Conservation (phyloP, 2,329 filamentous ascomycete species). For the Colletotrichum shisoi region DNA sequence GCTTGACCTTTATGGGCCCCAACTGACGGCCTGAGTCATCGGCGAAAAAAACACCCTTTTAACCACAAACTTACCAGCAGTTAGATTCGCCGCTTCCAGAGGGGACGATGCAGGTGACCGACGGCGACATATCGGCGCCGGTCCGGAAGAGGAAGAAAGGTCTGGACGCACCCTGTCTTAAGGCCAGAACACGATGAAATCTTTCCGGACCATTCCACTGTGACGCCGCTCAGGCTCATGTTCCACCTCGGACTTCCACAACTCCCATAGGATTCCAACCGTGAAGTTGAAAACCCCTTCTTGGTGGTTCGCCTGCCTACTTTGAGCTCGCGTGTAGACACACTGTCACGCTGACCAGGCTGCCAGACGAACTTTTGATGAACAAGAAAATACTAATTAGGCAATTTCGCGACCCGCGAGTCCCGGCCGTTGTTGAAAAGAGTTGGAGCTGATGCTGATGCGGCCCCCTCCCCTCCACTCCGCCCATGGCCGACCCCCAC, state of each 20-base stretch:
- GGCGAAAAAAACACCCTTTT: too few species aligned
- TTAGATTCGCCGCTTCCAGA: not conserved
- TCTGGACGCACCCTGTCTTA: not conserved
- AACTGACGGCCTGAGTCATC: too few species aligned
- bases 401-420: conserved; percentile 3
- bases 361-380: conserved; percentile 15
- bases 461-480: conserved; percentile 1
- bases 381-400: not conserved
- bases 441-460: conserved; percentile 13
- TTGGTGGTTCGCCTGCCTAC: too few species aligned
- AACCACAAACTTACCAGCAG: too few species aligned
- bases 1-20: too few species aligned
- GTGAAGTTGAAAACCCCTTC: too few species aligned
- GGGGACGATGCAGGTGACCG: not conserved
- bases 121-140: conserved; percentile 14
- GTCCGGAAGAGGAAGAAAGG: not conserved
- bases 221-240: not conserved
- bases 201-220: not conserved
- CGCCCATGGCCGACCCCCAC: not conserved
- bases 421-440: conserved; percentile 6
- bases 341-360: not conserved
- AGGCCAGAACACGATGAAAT: not conserved
- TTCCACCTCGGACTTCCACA: not conserved
- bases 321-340: not conserved
- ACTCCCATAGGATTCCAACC: too few species aligned